Evolutionary conservation across 176 grass and related monocot genomes (phyloP).

Genomic region (Luzula sylvatica): DNA sequence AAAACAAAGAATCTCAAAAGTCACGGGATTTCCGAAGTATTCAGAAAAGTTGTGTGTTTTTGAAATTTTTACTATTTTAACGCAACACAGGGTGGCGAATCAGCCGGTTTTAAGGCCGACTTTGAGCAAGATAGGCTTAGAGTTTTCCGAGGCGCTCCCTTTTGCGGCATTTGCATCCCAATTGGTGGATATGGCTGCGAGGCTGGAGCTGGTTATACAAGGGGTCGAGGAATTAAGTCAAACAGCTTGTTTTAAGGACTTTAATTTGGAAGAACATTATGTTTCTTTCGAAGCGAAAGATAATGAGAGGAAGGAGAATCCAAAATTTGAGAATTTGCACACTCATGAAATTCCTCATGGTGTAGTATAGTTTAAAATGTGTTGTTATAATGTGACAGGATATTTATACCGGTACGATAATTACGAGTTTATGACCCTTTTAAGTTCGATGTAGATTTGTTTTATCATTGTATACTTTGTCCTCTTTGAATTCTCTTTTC

Average conservation of each 20-base stretch:
- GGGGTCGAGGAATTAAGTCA: slow-evolving; percentile 60
- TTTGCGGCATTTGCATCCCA: slow-evolving; percentile 83
- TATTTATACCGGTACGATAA: no score
- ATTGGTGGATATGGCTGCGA: slow-evolving; percentile 83
- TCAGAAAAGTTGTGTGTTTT: no score
- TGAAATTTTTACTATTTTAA: no score
- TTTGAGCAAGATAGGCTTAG: slow-evolving; percentile 74
- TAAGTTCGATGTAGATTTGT: no score
- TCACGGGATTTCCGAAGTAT: no score
- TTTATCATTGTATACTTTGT: no score
- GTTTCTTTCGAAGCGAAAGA: slow-evolving; percentile 33
- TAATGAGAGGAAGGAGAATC: slow-evolving; percentile 30
- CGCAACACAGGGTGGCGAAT: slow-evolving; percentile 12
- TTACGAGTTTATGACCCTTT: no score
- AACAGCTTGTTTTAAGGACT: slow-evolving; percentile 73
- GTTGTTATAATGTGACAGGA: no score
- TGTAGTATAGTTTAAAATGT: no score
- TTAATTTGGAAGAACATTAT: slow-evolving; percentile 26
- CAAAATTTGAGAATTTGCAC: slow-evolving; percentile 15
- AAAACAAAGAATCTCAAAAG: no score
- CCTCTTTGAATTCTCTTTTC: no score
- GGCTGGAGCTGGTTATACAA: slow-evolving; percentile 84
- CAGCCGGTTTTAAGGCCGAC: slow-evolving; percentile 29
- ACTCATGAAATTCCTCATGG: background rate
- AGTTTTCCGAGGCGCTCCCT: slow-evolving; percentile 82